Conservation (phyloP, 1,284 basidiomycete genomes). For the Agroathelia rolfsii region DNA sequence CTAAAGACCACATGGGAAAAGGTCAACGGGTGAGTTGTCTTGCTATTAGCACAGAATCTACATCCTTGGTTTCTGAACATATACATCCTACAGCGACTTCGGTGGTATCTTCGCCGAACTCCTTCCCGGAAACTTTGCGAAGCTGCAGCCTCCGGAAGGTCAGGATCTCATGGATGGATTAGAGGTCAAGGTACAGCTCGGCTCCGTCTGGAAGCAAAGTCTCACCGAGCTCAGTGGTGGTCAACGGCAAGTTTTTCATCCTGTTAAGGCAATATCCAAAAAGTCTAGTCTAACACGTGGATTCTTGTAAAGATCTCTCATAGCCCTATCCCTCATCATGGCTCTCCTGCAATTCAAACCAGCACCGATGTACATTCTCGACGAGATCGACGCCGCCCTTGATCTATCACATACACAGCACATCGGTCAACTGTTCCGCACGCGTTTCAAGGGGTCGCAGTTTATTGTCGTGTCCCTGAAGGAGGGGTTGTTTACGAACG, state of each 20-base stretch:
- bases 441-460: conserved; percentile 95
- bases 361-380: conserved; percentile 99
- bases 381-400: conserved; percentile 96
- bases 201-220: conserved; percentile 94
- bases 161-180: conserved; percentile 91
- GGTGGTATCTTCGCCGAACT: conserved; percentile 95
- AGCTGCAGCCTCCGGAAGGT: conserved; percentile 88
- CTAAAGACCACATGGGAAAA: conserved; percentile 93
- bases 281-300: no score
- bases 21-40: conserved; percentile 67
- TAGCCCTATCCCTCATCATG: conserved; percentile 97
- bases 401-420: conserved; percentile 96
- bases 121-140: conserved; percentile 93
- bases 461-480: conserved; percentile 98
- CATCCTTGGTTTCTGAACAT: no score
- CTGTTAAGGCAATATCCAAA: no score
- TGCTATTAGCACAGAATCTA: no score
- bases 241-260: conserved; percentile 64
- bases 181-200: conserved; percentile 94
- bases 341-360: conserved; percentile 97
- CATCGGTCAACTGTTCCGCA: conserved; percentile 93
- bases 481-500: conserved; percentile 96
- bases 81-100: conserved; percentile 76
- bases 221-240: conserved; percentile 96
- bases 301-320: conserved; percentile 65